A percentile compares a stretch with the other conserved stretches of the same genome.
Conservation (phyloP, 108 stramenopile species). For the Cyclostephanos tholiformis region DNA sequence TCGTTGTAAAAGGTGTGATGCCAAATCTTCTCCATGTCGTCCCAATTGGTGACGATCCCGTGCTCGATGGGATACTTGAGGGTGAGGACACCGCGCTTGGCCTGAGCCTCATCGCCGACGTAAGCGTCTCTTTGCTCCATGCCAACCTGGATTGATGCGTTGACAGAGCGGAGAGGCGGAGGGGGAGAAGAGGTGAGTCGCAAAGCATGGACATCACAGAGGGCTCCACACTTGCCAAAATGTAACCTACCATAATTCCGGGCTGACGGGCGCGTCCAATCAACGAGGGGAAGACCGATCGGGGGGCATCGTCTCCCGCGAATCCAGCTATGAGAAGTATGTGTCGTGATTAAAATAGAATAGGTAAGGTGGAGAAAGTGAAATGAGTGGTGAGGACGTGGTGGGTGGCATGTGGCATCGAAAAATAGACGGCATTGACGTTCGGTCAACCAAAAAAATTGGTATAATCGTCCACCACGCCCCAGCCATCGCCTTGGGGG, state of each 20-base stretch:
- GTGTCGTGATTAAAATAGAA: slow-evolving; percentile 8
- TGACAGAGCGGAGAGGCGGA: slow-evolving; percentile 1
- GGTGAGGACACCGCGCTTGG: slow-evolving; percentile 97
- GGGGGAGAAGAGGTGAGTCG: not conserved
- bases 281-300: slow-evolving; percentile 96
- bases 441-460: too few species aligned
- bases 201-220: not conserved
- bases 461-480: too few species aligned
- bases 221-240: not conserved
- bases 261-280: slow-evolving; percentile 97
- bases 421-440: too few species aligned
- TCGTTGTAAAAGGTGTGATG: slow-evolving; percentile 99
- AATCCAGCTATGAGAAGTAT: slow-evolving; percentile 75
- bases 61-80: slow-evolving; percentile 99
- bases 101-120: slow-evolving; percentile 98
- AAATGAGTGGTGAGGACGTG: too few species aligned
- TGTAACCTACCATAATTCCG: slow-evolving; percentile 92
- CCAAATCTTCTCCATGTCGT: slow-evolving; percentile 99
- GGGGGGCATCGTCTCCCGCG: slow-evolving; percentile 95
- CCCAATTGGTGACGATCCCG: slow-evolving; percentile 99
- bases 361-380: not conserved
- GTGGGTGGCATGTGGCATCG: not conserved
- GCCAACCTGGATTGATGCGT: slow-evolving; percentile 65
- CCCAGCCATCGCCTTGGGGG: too few species aligned
- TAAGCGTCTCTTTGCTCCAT: slow-evolving; percentile 99